These are phyloP conservation scores for Cryptococcus depauperatus DNA, from an alignment of 1,284 basidiomycete genomes.

Conservation along the genomic window DNA sequence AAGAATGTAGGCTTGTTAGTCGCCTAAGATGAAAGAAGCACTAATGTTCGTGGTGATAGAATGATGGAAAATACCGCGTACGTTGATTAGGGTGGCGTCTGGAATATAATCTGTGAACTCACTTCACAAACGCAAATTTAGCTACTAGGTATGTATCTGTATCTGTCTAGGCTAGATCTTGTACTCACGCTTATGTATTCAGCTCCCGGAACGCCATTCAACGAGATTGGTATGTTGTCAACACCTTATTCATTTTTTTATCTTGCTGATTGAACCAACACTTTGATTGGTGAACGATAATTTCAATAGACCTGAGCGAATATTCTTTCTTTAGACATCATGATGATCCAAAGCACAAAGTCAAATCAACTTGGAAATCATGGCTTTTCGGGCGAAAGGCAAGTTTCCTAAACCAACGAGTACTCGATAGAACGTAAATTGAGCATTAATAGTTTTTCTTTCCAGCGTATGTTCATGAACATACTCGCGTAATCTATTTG, in stretches of 20 bases:
- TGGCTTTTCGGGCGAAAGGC: constrained; percentile 26
- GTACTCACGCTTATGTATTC: constrained; percentile 5
- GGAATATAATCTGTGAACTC: too few relatives aligned
- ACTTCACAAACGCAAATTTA: constrained; percentile 5
- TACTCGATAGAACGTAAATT: too few relatives aligned
- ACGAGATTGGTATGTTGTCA: constrained; percentile 36
- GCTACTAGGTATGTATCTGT: constrained; percentile 18
- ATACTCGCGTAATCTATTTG: neutral
- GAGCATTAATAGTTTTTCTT: constrained; percentile 20
- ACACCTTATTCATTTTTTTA: too few relatives aligned
- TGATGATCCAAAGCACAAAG: constrained; percentile 1
- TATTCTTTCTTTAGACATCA: constrained; percentile 18
- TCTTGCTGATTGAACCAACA: too few relatives aligned
- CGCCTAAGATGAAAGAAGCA: constrained; percentile 3
- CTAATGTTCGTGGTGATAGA: constrained; percentile 8
- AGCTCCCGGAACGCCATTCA: constrained; percentile 44
- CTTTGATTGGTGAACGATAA: too few relatives aligned
- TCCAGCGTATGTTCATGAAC: constrained; percentile 7
- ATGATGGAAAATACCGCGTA: constrained; percentile 29
- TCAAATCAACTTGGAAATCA: constrained; percentile 14
- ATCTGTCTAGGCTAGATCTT: neutral
- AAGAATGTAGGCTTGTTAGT: constrained; percentile 22
- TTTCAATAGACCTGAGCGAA: constrained; percentile 35
- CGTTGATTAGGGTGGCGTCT: neutral
- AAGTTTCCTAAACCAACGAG: neutral